Base-by-base conservation (phyloP, 1,139 yeast genomes). In the Candida gigantensis region DNA sequence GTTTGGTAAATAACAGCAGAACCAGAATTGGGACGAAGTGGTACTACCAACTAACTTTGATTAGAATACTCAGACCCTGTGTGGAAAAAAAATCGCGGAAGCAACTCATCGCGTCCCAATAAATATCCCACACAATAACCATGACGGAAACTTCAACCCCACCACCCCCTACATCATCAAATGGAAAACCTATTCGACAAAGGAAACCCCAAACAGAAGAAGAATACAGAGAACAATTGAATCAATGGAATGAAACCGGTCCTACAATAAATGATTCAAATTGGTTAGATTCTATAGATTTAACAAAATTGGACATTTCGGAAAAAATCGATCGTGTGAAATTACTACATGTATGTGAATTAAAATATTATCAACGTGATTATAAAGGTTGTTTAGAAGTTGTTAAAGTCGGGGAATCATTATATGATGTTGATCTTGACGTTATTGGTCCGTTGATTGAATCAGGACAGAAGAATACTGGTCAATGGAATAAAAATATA, bases 121-220 rank as follows among this genome's bases (percentile, higher is more conserved):
- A n/a, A n/a, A n/a, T n/a, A n/a, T n/a, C n/a, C n/a, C n/a, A n/a
- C n/a, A n/a, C n/a, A n/a, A n/a, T n/a, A n/a, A n/a, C n/a, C n/a
- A n/a, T n/a, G n/a, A n/a, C n/a, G n/a, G n/a, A n/a, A n/a, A n/a
- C n/a, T n/a, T n/a, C n/a, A n/a, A n/a, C n/a, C n/a, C n/a, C n/a
- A n/a, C n/a, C n/a, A 18, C 19, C 7, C 19, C 5, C 5, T 18
- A 18, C 25, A 11, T 9, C 32, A 23, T 23, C 25, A 6, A 23
- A 23, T n/a, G 12, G 6, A 7, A 30, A 31, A 14, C 44, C 19
- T 7, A 18, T 18, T 18, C 5, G 39, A 24, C 45, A 44, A 39
- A 40, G 89, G 28, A 81, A 79, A 46, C 78, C 77, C 0, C 89
- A 83, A 50, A 52, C 78, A 1, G 77, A 72, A 28, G 84, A 76